Evolutionary conservation across 495 filamentous ascomycete species (phyloP).

Genomic region (Barbatosphaeria neglecta): DNA sequence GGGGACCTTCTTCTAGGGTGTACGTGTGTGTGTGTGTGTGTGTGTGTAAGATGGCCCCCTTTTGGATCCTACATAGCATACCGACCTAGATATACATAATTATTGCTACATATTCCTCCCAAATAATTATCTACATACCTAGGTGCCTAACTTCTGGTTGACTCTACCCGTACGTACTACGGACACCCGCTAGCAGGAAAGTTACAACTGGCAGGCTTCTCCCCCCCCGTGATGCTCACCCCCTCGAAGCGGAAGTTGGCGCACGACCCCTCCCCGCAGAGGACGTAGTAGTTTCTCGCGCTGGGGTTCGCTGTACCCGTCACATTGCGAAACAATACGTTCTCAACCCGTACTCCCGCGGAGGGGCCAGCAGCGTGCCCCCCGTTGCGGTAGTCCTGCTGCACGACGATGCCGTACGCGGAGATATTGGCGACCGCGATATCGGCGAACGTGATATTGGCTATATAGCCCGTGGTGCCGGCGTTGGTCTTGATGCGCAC

Average conservation of each 20-base stretch:
- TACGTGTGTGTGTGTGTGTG: too few relatives aligned
- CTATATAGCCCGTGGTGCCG: slow-evolving; percentile 27
- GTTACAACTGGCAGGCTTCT: slow-evolving; percentile 29
- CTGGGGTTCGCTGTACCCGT: slow-evolving; percentile 26
- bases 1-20: too few relatives aligned
- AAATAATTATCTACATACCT: background rate
- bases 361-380: slow-evolving; percentile 32
- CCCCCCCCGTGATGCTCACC: slow-evolving; percentile 29
- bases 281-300: slow-evolving; percentile 32
- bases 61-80: too few relatives aligned
- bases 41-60: too few relatives aligned
- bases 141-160: background rate
- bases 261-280: slow-evolving; percentile 36
- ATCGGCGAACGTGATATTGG: slow-evolving; percentile 32
- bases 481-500: slow-evolving; percentile 36
- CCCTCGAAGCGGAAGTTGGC: slow-evolving; percentile 27
- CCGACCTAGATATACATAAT: too few relatives aligned
- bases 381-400: slow-evolving; percentile 40
- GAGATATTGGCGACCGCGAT: slow-evolving; percentile 28
- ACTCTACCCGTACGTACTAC: too few relatives aligned
- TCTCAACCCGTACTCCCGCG: slow-evolving; percentile 30
- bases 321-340: slow-evolving; percentile 28
- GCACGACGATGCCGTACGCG: slow-evolving; percentile 35
- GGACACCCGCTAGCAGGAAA: slow-evolving; percentile 11
- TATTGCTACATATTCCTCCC: background rate